Conservation (phyloP, 805 yeast genomes). For the Brettanomyces bruxellensis region DNA sequence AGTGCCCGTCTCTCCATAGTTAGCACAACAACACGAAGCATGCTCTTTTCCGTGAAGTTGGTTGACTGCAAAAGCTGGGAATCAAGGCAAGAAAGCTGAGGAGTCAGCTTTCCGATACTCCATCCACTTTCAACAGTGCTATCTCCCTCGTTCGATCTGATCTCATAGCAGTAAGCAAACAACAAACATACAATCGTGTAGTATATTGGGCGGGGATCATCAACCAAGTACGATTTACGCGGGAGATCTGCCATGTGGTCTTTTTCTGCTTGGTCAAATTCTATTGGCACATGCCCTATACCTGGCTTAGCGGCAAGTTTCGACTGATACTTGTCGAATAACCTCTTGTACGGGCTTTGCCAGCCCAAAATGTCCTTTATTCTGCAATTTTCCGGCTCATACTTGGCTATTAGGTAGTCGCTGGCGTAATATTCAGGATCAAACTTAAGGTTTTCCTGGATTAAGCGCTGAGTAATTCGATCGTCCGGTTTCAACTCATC, state of each 20-base stretch:
- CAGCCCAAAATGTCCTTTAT: slow-evolving; percentile 40
- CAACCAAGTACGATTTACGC: slow-evolving; percentile 46
- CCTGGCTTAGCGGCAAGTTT: slow-evolving; percentile 20
- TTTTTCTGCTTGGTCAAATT: slow-evolving; percentile 51
- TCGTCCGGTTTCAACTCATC: slow-evolving; percentile 53
- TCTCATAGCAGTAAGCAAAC: slow-evolving; percentile 69
- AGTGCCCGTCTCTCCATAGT: slow-evolving; percentile 67
- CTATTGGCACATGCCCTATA: slow-evolving; percentile 24
- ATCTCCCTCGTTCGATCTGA: slow-evolving; percentile 61
- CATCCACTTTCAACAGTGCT: slow-evolving; percentile 84
- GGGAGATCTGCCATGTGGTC: slow-evolving; percentile 66
- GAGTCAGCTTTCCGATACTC: slow-evolving; percentile 82
- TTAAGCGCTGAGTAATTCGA: slow-evolving; percentile 56
- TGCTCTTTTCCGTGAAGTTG: slow-evolving; percentile 22
- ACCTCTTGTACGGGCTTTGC: slow-evolving; percentile 38
- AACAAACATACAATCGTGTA: slow-evolving; percentile 56
- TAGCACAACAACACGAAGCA: slow-evolving; percentile 45
- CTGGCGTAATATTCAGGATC: slow-evolving; percentile 86
- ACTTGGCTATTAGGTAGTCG: slow-evolving; percentile 58
- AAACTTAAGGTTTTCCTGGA: slow-evolving; percentile 64
- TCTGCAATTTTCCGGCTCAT: slow-evolving; percentile 39
- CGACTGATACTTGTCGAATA: slow-evolving; percentile 41
- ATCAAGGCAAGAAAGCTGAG: slow-evolving; percentile 72
- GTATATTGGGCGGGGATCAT: slow-evolving; percentile 47
- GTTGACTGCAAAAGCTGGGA: slow-evolving; percentile 35